Base-by-base conservation (phyloP, 192 early-diverging fungal genomes). In the Obelidium mucronatum region DNA sequence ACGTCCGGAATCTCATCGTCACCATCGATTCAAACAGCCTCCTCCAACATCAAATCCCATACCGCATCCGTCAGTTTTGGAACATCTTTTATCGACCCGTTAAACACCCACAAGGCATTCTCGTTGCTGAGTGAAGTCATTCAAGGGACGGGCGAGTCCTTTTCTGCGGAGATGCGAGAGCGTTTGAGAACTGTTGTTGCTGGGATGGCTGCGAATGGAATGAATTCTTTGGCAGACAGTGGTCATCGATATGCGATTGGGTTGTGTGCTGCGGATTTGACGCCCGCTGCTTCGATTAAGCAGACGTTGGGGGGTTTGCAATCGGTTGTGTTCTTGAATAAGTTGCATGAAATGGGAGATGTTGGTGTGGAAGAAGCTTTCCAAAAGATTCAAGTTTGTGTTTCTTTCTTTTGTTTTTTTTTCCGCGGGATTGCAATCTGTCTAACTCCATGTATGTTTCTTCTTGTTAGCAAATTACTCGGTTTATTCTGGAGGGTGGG, bases 1-100 rank as follows among this genome's bases (percentile, higher is more conserved):
- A 97, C 96, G 2, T 95, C 94, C 62, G 97, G 97, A 19, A 85
- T 98, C 36, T 84, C 83, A n/a, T 90, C 89, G 15, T 80, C 90
- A 52, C 83, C 91, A 15, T 88, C 90, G 63, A 77, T 91, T 51
- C 42, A 37, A 19, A n/a, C 82, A 19, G 33, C 67, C 17, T 76
- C 79, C 6, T 17, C 31, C 24, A 37, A 48, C 28, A 53, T 44
- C 11, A 40, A 22, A 3, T 37, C 72, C 1, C 11, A 30, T 39
- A 30, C n/a, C 4, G 52, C 53, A 5, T 1, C n/a, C 39, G 28
- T 40, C 44, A 52, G 74, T 13, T 39, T 52, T 33, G 67, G 68
- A 88, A 94, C 75, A 0, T 76, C 79, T n/a, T 74, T 58, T 34
- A 65, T 85, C 19, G 78, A 82, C 80, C 79, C 88, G 26, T 15